A percentile compares a stretch with the other conserved stretches of the same genome.
These are phyloP conservation scores for Hamigera avellanea DNA, from an alignment of 495 filamentous ascomycete species.

Conservation along the genomic window DNA sequence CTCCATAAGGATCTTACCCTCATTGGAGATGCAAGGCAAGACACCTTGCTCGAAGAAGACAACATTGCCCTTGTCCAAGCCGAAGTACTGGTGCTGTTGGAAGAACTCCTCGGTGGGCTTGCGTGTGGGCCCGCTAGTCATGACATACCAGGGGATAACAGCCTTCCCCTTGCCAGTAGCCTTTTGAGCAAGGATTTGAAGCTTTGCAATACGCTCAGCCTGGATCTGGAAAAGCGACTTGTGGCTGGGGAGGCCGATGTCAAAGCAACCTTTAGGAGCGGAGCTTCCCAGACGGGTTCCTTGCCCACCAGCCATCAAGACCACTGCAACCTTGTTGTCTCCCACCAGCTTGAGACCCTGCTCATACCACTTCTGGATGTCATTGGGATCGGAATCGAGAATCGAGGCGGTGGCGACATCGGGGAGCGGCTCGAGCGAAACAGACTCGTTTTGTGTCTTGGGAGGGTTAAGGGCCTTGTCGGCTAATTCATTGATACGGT, in stretches of 20 bases:
- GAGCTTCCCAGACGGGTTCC: conserved; percentile 91
- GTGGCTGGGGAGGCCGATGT: conserved; percentile 82
- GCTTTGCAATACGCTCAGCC: conserved; percentile 78
- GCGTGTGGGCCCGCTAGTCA: conserved; percentile 97
- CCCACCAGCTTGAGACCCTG: conserved; percentile 76
- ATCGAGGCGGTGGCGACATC: conserved; percentile 83
- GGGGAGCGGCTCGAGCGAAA: conserved; percentile 76
- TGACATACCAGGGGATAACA: conserved; percentile 94
- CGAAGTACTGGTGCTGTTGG: conserved; percentile 79
- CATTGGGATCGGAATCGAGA: conserved; percentile 71
- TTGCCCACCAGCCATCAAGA: conserved; percentile 95
- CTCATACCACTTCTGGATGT: conserved; percentile 76
- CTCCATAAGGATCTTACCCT: conserved; percentile 93
- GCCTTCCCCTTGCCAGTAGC: conserved; percentile 52
- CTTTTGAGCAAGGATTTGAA: conserved; percentile 75
- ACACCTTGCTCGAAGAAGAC: conserved; percentile 95
- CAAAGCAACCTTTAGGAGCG: conserved; percentile 90
- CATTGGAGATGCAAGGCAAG: conserved; percentile 92
- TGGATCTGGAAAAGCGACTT: conserved; percentile 98
- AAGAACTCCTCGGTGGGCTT: conserved; percentile 90
- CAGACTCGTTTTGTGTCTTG: conserved; percentile 31
- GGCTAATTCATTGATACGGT: conserved; percentile 71
- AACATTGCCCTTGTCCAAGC: conserved; percentile 73
- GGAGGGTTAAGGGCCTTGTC: conserved; percentile 72
- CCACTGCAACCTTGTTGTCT: conserved; percentile 83